These are phyloP conservation scores for Prunus salicina DNA, from an alignment of 306 rosid species.

Conservation along the genomic window DNA sequence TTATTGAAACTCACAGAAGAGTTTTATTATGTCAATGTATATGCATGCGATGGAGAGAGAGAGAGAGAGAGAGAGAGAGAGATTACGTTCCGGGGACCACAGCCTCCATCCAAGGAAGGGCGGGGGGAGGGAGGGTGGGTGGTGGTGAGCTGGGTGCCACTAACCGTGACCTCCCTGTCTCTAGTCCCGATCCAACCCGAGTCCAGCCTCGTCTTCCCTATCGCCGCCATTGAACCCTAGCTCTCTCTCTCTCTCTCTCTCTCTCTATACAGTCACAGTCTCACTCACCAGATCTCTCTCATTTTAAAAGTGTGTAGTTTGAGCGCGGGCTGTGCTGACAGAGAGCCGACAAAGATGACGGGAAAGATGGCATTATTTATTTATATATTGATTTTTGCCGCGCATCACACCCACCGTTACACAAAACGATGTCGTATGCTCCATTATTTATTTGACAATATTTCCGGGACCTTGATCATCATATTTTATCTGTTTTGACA, in stretches of 20 bases:
- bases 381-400: background rate
- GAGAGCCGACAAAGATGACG: no score
- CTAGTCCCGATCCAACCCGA: conserved; percentile 87
- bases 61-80: conserved; percentile 17
- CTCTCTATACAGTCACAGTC: background rate
- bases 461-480: background rate
- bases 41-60: no score
- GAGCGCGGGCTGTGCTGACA: no score
- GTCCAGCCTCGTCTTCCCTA: conserved; percentile 52
- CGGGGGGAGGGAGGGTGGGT: conserved; percentile 66
- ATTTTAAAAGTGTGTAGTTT: no score
- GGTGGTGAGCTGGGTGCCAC: conserved; percentile 80
- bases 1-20: background rate
- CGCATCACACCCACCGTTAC: background rate
- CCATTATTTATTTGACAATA: background rate
- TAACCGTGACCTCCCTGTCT: conserved; percentile 56
- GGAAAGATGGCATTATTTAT: no score
- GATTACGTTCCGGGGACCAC: conserved; percentile 91
- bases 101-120: conserved; percentile 81
- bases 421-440: background rate
- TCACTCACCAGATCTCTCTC: no score
- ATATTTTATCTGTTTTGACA: no score
- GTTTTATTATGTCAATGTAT: no score
- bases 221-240: conserved; percentile 9
- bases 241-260: background rate